phyloP scores from a whole-genome alignment of 1,284 basidiomycete genomes.

The Xerocomus minutiporus region DNA sequence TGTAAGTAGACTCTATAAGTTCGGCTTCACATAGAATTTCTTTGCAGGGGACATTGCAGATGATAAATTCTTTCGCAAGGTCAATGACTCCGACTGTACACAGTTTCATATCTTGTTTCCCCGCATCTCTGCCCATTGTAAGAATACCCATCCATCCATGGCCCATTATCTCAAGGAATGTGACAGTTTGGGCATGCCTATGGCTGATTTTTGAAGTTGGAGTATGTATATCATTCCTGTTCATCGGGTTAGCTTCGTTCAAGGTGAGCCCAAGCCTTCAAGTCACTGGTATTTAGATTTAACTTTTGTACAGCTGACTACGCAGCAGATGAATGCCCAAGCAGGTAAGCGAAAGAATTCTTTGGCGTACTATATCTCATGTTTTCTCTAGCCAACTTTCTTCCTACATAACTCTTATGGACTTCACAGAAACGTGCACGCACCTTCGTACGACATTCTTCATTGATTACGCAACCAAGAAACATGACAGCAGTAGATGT shows the following conservation, averaged over 20 bases:
- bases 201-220: constrained; percentile 72
- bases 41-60: constrained; percentile 75
- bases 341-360: constrained; percentile 41
- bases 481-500: constrained; percentile 21
- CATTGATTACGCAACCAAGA: constrained; percentile 17
- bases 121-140: constrained; percentile 60
- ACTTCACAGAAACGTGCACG: constrained; percentile 3
- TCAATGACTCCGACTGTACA: constrained; percentile 78
- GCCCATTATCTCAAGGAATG: constrained; percentile 5
- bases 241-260: constrained; percentile 71
- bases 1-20: constrained; percentile 44
- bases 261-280: constrained; percentile 43
- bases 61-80: constrained; percentile 81
- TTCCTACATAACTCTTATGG: constrained; percentile 20
- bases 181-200: constrained; percentile 64
- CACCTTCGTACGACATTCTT: constrained; percentile 6
- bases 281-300: constrained; percentile 1
- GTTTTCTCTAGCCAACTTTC: constrained; percentile 37
- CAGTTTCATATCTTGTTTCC: constrained; percentile 72
- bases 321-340: constrained; percentile 52
- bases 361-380: constrained; percentile 12
- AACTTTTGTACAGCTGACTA: constrained; percentile 39
- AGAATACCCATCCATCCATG: background rate
- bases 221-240: constrained; percentile 62
- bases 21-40: constrained; percentile 1